phyloP scores from a whole-genome alignment of 257 asterid genomes.

The Schizonepeta tenuifolia region DNA sequence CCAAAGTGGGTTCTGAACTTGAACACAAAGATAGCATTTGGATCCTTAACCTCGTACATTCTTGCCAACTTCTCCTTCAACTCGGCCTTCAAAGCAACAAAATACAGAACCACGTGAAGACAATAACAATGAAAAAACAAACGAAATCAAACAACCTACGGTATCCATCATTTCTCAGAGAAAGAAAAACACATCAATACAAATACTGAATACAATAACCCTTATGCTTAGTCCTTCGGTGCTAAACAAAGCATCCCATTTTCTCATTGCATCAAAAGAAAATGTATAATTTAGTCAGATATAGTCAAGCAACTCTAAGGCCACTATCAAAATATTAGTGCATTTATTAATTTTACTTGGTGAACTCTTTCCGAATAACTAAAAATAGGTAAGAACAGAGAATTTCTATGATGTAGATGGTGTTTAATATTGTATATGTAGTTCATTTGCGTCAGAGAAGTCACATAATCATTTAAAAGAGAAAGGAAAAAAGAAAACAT shows the following conservation, averaged over 20 bases:
- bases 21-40: constrained; percentile 83
- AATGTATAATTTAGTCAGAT: neutral
- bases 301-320: neutral
- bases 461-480: neutral
- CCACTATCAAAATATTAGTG: neutral
- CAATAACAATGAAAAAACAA: neutral
- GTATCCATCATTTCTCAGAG: neutral
- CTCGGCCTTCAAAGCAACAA: constrained; percentile 56
- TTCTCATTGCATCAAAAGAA: neutral
- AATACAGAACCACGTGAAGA: neutral
- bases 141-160: neutral
- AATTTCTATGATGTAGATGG: neutral
- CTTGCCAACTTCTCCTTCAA: constrained; percentile 78
- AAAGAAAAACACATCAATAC: neutral
- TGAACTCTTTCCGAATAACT: neutral
- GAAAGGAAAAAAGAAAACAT: neutral
- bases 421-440: neutral
- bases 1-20: constrained; percentile 97
- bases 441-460: neutral
- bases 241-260: neutral
- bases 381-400: neutral
- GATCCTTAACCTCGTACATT: constrained; percentile 81
- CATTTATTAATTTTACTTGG: neutral
- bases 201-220: neutral
- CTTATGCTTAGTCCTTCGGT: neutral